Conservation (phyloP, 2,329 filamentous ascomycete species). For the Bertia moriformis region DNA sequence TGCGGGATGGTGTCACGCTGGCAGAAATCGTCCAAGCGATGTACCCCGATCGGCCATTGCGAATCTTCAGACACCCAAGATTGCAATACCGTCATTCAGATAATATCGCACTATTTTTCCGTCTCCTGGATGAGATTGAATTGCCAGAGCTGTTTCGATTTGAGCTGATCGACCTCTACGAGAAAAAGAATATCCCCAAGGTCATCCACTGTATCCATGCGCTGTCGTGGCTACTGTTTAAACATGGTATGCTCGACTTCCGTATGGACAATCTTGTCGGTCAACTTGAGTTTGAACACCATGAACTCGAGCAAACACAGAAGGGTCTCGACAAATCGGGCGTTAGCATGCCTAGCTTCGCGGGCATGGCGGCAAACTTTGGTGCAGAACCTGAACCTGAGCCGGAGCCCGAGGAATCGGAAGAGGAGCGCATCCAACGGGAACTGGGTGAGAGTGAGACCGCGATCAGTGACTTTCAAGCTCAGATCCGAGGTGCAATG, state of each 20-base stretch:
- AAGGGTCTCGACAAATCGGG: slow-evolving; percentile 93
- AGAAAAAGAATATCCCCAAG: slow-evolving; percentile 98
- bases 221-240: slow-evolving; percentile 88
- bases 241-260: slow-evolving; percentile 88
- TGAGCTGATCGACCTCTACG: slow-evolving; percentile 91
- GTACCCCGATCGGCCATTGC: slow-evolving; percentile 58
- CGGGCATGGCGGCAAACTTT: slow-evolving; percentile 92
- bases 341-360: slow-evolving; percentile 91
- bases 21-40: slow-evolving; percentile 87
- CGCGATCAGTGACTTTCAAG: slow-evolving; percentile 66
- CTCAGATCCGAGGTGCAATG: slow-evolving; percentile 70
- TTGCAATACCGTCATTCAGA: slow-evolving; percentile 93
- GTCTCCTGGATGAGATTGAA: slow-evolving; percentile 79
- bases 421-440: slow-evolving; percentile 74
- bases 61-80: slow-evolving; percentile 74
- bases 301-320: slow-evolving; percentile 92
- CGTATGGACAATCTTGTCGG: slow-evolving; percentile 93
- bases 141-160: slow-evolving; percentile 92
- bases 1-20: slow-evolving; percentile 83
- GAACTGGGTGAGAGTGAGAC: slow-evolving; percentile 67
- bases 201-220: slow-evolving; percentile 98
- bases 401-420: slow-evolving; percentile 70
- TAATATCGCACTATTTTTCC: slow-evolving; percentile 94
- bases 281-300: slow-evolving; percentile 91
- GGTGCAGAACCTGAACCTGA: slow-evolving; percentile 56